These are phyloP conservation scores for Cichorium intybus DNA, from an alignment of 140 eudicot species.

Conservation along the genomic window DNA sequence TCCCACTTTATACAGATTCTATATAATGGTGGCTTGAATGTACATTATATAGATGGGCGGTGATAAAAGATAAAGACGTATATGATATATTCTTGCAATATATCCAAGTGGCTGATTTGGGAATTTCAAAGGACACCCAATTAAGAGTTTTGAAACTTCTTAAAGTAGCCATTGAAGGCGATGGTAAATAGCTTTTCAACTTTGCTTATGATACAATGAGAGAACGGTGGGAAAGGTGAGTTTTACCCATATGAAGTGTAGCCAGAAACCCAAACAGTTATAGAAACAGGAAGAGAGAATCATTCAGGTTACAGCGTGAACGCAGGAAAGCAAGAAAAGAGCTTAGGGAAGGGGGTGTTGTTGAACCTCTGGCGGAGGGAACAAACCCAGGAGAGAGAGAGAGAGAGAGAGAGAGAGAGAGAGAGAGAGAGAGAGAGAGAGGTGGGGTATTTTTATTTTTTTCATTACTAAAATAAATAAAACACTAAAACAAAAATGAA, in stretches of 20 bases:
- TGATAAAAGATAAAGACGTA: constrained; percentile 22
- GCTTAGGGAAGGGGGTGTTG: constrained; percentile 36
- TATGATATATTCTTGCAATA: constrained; percentile 2
- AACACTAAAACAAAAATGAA: too few species aligned
- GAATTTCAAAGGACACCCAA: too few species aligned
- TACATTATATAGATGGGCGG: constrained; percentile 11
- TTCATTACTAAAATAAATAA: too few species aligned
- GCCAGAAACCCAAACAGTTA: constrained; percentile 94
- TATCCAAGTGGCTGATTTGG: not conserved
- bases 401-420: too few species aligned
- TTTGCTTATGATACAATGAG: constrained; percentile 14
- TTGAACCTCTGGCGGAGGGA: constrained; percentile 52
- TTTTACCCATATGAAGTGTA: constrained; percentile 65
- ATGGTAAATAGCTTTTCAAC: constrained; percentile 14
- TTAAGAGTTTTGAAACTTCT: constrained; percentile 13
- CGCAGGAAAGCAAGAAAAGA: constrained; percentile 80
- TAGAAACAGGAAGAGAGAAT: constrained; percentile 71
- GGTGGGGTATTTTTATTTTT: too few species aligned
- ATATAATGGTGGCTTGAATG: not conserved
- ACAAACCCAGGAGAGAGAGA: too few species aligned
- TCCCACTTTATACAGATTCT: too few species aligned
- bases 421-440: too few species aligned
- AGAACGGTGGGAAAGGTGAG: constrained; percentile 59
- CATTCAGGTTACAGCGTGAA: constrained; percentile 86
- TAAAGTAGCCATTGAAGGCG: constrained; percentile 1